These are phyloP conservation scores for Yamadazyma taylorii DNA, from an alignment of 1,139 yeast genomes.

Conservation along the genomic window DNA sequence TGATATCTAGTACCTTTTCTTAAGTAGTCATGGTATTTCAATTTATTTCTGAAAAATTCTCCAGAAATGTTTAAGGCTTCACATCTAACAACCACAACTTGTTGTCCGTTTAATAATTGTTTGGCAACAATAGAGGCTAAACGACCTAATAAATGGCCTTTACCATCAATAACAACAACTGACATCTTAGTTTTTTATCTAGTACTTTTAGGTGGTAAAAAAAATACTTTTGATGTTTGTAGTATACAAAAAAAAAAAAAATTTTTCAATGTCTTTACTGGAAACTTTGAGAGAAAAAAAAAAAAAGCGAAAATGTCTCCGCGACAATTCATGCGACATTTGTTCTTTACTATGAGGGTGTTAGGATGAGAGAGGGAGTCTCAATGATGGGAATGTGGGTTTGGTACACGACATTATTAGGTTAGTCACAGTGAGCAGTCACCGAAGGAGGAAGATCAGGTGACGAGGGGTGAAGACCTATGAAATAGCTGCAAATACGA, in stretches of 20 bases:
- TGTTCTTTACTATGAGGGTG: neutral
- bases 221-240: constrained; percentile 8
- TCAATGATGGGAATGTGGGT: neutral
- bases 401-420: too few species aligned
- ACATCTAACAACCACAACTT: constrained; percentile 95
- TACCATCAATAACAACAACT: constrained; percentile 97
- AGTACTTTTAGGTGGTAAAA: constrained; percentile 9
- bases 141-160: constrained; percentile 99
- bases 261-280: neutral
- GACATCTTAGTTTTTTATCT: constrained; percentile 54
- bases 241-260: constrained; percentile 7
- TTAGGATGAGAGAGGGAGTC: neutral
- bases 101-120: constrained; percentile 98
- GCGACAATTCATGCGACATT: neutral
- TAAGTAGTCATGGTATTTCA: constrained; percentile 99
- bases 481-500: too few species aligned
- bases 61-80: constrained; percentile 99
- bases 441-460: too few species aligned
- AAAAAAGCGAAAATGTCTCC: neutral
- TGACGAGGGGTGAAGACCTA: too few species aligned
- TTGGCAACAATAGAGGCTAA: constrained; percentile 98
- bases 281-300: constrained; percentile 1
- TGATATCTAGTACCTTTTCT: constrained; percentile 99
- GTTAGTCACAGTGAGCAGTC: too few species aligned
- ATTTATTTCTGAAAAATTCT: constrained; percentile 99